These are phyloP conservation scores for Colletotrichum horii DNA, from an alignment of 2,329 filamentous ascomycete genomes.

Conservation along the genomic window DNA sequence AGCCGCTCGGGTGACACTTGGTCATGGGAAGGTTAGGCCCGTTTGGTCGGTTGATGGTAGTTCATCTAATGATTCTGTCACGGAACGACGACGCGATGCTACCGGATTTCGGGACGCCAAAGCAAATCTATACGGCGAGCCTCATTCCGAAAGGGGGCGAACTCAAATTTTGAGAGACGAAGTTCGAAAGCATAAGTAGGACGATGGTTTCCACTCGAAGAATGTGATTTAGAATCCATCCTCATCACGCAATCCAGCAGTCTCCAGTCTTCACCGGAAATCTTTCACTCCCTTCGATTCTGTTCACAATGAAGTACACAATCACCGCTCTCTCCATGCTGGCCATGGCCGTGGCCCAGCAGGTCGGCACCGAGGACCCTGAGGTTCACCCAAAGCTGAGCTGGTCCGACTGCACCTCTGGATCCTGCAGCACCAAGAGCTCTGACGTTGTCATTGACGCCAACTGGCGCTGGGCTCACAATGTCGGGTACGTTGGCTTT, in stretches of 20 bases:
- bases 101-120: not conserved
- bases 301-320: slow-evolving; percentile 18
- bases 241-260: not conserved
- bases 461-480: slow-evolving; percentile 56
- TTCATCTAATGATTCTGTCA: not conserved
- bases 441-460: slow-evolving; percentile 51
- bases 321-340: slow-evolving; percentile 23
- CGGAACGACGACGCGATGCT: not conserved
- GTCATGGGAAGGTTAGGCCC: not conserved
- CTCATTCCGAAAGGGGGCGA: not conserved
- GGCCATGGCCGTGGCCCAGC: slow-evolving; percentile 25
- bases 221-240: not conserved
- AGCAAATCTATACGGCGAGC: not conserved
- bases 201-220: not conserved
- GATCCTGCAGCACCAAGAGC: slow-evolving; percentile 41
- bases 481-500: slow-evolving; percentile 26
- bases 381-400: slow-evolving; percentile 30
- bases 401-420: slow-evolving; percentile 29
- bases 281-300: not conserved
- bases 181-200: slow-evolving; percentile 1
- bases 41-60: not conserved
- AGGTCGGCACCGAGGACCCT: slow-evolving; percentile 26
- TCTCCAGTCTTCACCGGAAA: not conserved
- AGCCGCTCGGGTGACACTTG: not conserved
- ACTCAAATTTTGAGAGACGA: not conserved